A percentile compares a stretch with the other conserved stretches of the same genome.
Evolutionary conservation across 345 rosid genomes (phyloP).

Genomic region (Populus pruinosa): DNA sequence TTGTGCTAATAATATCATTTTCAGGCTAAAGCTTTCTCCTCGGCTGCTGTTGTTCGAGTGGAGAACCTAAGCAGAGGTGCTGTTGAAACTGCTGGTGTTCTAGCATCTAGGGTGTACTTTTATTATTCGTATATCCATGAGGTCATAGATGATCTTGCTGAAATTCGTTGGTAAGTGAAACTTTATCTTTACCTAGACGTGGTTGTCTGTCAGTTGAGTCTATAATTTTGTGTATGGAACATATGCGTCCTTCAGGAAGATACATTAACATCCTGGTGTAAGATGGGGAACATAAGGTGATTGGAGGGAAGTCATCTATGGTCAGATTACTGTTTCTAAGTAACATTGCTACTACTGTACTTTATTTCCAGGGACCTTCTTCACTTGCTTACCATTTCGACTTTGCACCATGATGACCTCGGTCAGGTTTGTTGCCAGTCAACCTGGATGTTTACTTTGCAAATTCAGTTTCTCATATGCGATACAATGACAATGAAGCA

Average conservation of each 20-base stretch:
- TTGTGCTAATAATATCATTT: neutral
- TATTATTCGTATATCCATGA: slow-evolving; percentile 77
- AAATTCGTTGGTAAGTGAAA: slow-evolving; percentile 57
- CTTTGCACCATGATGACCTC: slow-evolving; percentile 81
- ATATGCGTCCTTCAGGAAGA: neutral
- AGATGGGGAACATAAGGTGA: no score
- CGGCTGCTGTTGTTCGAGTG: slow-evolving; percentile 65
- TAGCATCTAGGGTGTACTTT: slow-evolving; percentile 71
- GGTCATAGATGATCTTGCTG: slow-evolving; percentile 69
- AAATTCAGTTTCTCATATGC: neutral
- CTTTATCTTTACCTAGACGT: no score
- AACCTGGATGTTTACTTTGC: no score
- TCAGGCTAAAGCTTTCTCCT: slow-evolving; percentile 86
- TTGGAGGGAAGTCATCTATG: no score
- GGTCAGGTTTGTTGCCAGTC: slow-evolving; percentile 51
- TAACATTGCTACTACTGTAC: slow-evolving; percentile 4
- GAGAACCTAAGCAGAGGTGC: slow-evolving; percentile 67
- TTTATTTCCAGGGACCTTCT: slow-evolving; percentile 53
- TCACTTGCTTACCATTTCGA: slow-evolving; percentile 70
- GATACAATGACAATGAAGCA: slow-evolving; percentile 22
- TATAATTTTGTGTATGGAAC: no score
- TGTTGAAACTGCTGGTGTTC: slow-evolving; percentile 41
- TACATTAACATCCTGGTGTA: neutral
- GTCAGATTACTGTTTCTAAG: neutral
- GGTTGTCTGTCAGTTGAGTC: no score